A percentile compares a stretch with the other conserved stretches of the same genome.
Conservation (phyloP, 768 basidiomycete species). For the Lactarius psammicola region DNA sequence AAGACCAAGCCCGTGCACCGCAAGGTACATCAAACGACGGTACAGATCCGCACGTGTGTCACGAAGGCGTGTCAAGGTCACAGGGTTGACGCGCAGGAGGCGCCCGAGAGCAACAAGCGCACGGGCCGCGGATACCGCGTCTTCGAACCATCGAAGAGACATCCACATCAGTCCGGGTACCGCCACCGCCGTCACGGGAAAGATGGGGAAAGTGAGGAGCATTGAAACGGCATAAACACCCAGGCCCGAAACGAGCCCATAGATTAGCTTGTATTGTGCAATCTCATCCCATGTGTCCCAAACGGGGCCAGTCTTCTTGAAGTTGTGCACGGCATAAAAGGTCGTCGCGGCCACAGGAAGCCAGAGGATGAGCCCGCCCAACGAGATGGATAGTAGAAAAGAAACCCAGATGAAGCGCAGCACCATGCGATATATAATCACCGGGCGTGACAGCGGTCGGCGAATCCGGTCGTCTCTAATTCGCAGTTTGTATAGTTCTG, state of each 20-base stretch:
- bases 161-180: conserved; percentile 87
- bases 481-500: conserved; percentile 60
- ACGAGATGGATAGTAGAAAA: conserved; percentile 59
- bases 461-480: conserved; percentile 88
- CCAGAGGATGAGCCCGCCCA: conserved; percentile 84
- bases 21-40: conserved; percentile 64
- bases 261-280: conserved; percentile 84
- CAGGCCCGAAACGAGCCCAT: conserved; percentile 73
- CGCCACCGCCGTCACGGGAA: conserved; percentile 52
- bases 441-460: conserved; percentile 52
- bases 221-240: conserved; percentile 60
- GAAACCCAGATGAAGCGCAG: conserved; percentile 64
- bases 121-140: conserved; percentile 74
- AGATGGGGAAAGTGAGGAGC: conserved; percentile 60
- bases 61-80: conserved; percentile 53
- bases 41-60: conserved; percentile 57
- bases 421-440: conserved; percentile 60
- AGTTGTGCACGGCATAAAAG: conserved; percentile 65
- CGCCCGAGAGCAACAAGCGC: conserved; percentile 63
- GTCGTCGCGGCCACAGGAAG: conserved; percentile 72
- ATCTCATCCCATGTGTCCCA: conserved; percentile 91
- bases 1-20: conserved; percentile 54
- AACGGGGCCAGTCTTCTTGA: conserved; percentile 78
- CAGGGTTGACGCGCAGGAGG: conserved; percentile 60
- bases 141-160: conserved; percentile 84